Evolutionary conservation across 495 filamentous ascomycete species (phyloP).

Genomic region (Aspergillus affinis): DNA sequence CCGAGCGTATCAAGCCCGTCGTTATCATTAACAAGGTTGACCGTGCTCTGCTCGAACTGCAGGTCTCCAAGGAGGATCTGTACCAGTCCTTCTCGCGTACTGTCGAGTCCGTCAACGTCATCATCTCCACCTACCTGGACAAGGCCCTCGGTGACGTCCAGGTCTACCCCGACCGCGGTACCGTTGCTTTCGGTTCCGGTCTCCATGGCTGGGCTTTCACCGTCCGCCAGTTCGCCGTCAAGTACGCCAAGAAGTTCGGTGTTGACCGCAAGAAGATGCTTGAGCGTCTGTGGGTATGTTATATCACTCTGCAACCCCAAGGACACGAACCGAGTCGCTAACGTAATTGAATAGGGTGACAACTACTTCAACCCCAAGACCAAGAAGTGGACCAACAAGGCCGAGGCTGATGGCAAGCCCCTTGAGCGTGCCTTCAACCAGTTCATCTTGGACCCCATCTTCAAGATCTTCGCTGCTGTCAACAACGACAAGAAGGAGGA

Average conservation of each 20-base stretch:
- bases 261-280: conserved; percentile 99
- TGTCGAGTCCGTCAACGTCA: conserved; percentile 99
- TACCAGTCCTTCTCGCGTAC: conserved; percentile 99
- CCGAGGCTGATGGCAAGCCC: conserved; percentile 75
- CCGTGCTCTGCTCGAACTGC: conserved; percentile 96
- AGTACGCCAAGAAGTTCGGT: conserved; percentile 99
- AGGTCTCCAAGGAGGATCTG: conserved; percentile 96
- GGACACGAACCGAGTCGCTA: conserved; percentile 6
- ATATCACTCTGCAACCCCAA: neutral
- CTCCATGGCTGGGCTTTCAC: conserved; percentile 99
- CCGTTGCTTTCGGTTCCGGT: conserved; percentile 98
- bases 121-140: conserved; percentile 98
- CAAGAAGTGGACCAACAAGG: conserved; percentile 98
- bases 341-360: conserved; percentile 70
- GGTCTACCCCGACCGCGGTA: conserved; percentile 95
- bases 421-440: conserved; percentile 98
- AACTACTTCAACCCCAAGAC: conserved; percentile 99
- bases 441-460: conserved; percentile 99
- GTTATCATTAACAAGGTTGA: conserved; percentile 99
- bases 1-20: conserved; percentile 99
- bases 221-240: conserved; percentile 92
- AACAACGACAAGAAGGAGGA: conserved; percentile 99
- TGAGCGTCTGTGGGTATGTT: conserved; percentile 94
- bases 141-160: conserved; percentile 95
- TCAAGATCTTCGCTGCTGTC: conserved; percentile 91